Conservation (phyloP, 768 basidiomycete genomes). For the Lentinula lateritia region DNA sequence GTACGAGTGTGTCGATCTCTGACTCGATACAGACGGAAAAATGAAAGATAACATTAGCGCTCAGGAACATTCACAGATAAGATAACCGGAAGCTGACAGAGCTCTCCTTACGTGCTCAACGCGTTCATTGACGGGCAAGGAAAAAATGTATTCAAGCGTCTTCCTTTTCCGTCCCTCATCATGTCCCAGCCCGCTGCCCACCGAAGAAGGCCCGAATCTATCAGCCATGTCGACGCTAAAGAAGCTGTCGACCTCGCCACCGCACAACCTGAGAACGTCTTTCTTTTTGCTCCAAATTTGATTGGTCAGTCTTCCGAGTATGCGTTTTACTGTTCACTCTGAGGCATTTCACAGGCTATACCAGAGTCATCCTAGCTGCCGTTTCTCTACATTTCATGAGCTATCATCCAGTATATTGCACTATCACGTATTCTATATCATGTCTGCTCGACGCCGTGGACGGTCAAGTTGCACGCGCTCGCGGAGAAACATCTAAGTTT, state of each 20-base stretch:
- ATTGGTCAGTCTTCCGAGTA: conserved; percentile 58
- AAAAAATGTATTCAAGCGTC: neutral
- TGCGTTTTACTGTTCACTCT: conserved; percentile 5
- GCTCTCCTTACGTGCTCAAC: neutral
- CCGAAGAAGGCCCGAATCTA: conserved; percentile 46
- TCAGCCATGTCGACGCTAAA: conserved; percentile 77
- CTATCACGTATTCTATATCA: conserved; percentile 82
- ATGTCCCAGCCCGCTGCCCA: conserved; percentile 23
- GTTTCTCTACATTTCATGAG: conserved; percentile 90
- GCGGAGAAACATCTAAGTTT: conserved; percentile 92
- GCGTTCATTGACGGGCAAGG: neutral
- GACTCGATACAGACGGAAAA: conserved; percentile 5
- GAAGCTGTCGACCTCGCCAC: conserved; percentile 85
- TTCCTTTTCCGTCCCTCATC: conserved; percentile 6
- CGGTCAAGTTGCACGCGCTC: conserved; percentile 82
- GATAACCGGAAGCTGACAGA: neutral
- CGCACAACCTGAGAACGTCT: conserved; percentile 92
- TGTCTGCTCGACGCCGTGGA: conserved; percentile 95
- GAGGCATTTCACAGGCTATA: conserved; percentile 58
- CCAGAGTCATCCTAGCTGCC: conserved; percentile 85
- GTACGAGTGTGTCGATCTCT: neutral
- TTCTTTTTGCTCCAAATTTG: conserved; percentile 94
- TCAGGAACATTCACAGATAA: neutral
- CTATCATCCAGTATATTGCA: conserved; percentile 90
- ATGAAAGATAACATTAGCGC: conserved; percentile 7